A percentile compares a stretch with the other conserved stretches of the same genome.
These are phyloP conservation scores for Monosporascus sp. DNA, from an alignment of 2,329 filamentous ascomycete genomes.

Conservation along the genomic window DNA sequence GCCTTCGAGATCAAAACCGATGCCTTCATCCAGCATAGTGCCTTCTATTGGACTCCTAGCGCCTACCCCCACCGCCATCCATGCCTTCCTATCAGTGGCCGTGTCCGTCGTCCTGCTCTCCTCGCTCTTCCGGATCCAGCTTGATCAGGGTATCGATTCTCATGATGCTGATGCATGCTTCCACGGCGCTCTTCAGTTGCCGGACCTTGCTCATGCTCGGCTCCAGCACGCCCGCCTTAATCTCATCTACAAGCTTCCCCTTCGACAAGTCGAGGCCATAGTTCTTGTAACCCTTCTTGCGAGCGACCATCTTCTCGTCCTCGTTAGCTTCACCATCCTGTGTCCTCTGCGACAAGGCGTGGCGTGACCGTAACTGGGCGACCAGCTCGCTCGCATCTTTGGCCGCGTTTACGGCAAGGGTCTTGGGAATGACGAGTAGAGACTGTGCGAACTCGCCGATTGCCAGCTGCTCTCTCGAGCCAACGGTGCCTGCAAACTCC, in stretches of 20 bases:
- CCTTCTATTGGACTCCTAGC: neutral
- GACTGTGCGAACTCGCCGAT: conserved; percentile 97
- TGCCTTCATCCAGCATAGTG: neutral
- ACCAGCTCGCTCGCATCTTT: conserved; percentile 95
- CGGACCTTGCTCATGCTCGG: conserved; percentile 97
- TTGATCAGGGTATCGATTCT: conserved; percentile 98
- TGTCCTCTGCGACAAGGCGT: conserved; percentile 89
- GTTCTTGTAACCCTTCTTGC: conserved; percentile 98
- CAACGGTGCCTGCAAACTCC: conserved; percentile 95
- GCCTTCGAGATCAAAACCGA: neutral
- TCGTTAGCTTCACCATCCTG: conserved; percentile 78
- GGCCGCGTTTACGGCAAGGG: conserved; percentile 91
- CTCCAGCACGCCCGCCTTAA: conserved; percentile 93
- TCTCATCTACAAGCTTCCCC: conserved; percentile 85
- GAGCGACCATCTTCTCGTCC: conserved; percentile 82
- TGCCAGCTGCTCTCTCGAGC: conserved; percentile 92
- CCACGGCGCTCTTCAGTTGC: conserved; percentile 96
- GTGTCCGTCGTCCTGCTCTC: conserved; percentile 75
- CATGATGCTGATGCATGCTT: conserved; percentile 99
- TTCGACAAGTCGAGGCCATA: conserved; percentile 88
- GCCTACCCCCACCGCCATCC: conserved; percentile 7
- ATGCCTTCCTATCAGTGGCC: conserved; percentile 56
- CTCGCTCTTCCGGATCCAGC: conserved; percentile 81
- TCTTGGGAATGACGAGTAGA: conserved; percentile 92
- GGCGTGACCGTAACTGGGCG: conserved; percentile 87